Percentiles rank a stretch among this genome's conserved stretches.
phyloP scores from a whole-genome alignment of 495 filamentous ascomycete species.

The Corynascus novoguineensis region DNA sequence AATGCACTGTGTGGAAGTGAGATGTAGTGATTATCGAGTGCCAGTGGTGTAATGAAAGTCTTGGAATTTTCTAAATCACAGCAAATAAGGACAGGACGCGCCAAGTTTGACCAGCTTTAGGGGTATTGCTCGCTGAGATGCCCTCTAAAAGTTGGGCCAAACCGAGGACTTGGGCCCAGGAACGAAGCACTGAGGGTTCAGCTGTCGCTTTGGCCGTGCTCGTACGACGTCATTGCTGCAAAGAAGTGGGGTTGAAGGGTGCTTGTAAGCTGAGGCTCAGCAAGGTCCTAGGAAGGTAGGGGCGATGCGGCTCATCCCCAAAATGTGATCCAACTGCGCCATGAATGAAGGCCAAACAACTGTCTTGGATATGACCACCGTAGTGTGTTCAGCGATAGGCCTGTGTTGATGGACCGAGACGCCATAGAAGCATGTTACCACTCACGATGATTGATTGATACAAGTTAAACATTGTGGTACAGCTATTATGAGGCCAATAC shows the following conservation, averaged over 20 bases:
- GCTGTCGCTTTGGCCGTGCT: too few species aligned
- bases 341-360: too few species aligned
- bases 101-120: background rate
- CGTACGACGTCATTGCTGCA: slow-evolving; percentile 4
- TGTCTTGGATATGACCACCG: too few species aligned
- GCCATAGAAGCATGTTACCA: background rate
- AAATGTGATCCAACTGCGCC: too few species aligned
- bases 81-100: too few species aligned
- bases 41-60: background rate
- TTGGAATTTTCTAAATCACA: too few species aligned
- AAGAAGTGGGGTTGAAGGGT: too few species aligned
- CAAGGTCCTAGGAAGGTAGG: background rate
- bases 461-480: slow-evolving; percentile 8
- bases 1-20: too few species aligned
- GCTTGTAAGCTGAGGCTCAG: background rate
- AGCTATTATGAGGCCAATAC: slow-evolving; percentile 1
- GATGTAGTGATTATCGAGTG: background rate
- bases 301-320: too few species aligned
- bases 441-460: background rate
- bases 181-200: background rate
- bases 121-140: background rate
- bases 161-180: background rate
- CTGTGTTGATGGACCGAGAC: background rate
- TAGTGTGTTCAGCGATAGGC: background rate
- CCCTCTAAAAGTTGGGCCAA: background rate